phyloP scores from a whole-genome alignment of 148 eudicot genomes.

The Gaultheria prostrata region DNA sequence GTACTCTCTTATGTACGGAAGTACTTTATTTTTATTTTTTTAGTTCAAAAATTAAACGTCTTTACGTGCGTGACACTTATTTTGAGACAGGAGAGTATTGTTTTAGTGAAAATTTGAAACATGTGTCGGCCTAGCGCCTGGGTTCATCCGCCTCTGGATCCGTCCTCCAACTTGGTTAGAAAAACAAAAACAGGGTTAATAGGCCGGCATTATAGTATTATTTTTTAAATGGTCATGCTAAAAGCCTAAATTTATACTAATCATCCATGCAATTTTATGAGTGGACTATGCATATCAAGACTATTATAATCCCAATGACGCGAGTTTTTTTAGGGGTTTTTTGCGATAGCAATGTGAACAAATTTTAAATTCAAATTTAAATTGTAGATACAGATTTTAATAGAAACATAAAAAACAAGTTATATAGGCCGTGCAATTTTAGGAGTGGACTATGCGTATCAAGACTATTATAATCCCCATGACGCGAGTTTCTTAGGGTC shows the following conservation, averaged over 20 bases:
- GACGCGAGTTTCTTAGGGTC: neutral
- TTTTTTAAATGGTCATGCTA: neutral
- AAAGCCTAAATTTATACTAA: no score
- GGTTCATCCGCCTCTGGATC: no score
- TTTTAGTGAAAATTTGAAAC: no score
- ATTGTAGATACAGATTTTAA: neutral
- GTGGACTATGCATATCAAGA: neutral
- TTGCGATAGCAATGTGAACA: neutral
- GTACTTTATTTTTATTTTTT: no score
- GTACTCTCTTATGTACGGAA: slow-evolving; percentile 15
- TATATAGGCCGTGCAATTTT: neutral
- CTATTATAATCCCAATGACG: neutral
- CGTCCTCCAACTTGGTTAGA: no score
- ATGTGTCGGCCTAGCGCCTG: no score
- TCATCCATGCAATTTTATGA: neutral
- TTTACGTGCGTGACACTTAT: no score
- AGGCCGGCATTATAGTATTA: neutral
- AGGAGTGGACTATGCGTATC: neutral
- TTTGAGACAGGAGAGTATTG: no score
- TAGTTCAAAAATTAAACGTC: no score
- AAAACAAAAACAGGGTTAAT: neutral
- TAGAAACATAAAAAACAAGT: neutral
- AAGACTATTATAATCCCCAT: neutral
- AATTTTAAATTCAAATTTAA: neutral
- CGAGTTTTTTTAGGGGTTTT: neutral